phyloP scores from a whole-genome alignment of 768 basidiomycete species.

The Xerocomellus chrysenteron region DNA sequence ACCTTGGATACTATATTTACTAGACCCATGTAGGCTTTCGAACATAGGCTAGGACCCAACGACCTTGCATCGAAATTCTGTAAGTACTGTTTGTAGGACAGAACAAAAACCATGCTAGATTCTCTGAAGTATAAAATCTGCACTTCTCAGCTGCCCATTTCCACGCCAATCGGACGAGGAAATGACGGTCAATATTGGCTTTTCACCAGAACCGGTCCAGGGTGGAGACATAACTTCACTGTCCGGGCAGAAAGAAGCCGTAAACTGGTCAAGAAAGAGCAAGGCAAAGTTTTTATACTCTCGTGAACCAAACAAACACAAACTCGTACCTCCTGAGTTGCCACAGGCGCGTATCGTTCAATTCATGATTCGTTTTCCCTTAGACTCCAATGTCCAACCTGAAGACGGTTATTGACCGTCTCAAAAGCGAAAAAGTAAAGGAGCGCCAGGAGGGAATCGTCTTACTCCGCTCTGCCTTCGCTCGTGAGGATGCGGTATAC shows the following conservation, averaged over 20 bases:
- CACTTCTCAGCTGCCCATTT: conserved; percentile 51
- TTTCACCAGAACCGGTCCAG: conserved; percentile 82
- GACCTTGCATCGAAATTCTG: too few relatives aligned
- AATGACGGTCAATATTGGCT: conserved; percentile 55
- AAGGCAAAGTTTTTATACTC: conserved; percentile 24
- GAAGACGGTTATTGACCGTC: conserved; percentile 46
- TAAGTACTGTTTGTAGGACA: conserved; percentile 27
- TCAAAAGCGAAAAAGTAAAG: conserved; percentile 64
- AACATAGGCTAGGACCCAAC: too few relatives aligned
- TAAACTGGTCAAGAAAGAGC: not conserved
- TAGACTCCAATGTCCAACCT: conserved; percentile 39
- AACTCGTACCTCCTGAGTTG: conserved; percentile 16
- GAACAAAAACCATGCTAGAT: conserved; percentile 35
- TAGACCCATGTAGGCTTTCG: too few relatives aligned
- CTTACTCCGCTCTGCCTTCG: conserved; percentile 50
- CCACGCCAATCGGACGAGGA: conserved; percentile 54
- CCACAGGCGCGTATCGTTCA: conserved; percentile 18
- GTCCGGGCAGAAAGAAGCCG: conserved; percentile 80
- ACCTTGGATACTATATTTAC: too few relatives aligned
- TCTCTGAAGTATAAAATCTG: conserved; percentile 27
- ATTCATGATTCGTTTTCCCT: conserved; percentile 1
- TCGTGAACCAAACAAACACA: conserved; percentile 28
- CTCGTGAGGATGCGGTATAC: conserved; percentile 45
- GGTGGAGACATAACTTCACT: conserved; percentile 54
- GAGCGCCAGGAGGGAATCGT: conserved; percentile 66